Base-by-base conservation (phyloP, 805 yeast species). In the Saccharomycopsis fodiens region DNA sequence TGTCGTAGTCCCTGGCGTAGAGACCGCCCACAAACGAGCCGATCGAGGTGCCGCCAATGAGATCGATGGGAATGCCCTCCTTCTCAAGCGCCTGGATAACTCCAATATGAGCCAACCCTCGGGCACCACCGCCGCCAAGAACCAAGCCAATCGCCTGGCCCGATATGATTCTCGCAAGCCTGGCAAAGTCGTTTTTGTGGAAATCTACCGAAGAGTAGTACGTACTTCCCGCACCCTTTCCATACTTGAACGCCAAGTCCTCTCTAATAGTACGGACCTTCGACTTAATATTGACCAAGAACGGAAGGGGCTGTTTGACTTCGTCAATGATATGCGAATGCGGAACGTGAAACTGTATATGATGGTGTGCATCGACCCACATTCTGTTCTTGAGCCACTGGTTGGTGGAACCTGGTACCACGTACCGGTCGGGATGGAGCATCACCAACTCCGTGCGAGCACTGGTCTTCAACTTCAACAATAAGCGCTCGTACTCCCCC, bases 41-140 rank as follows among this genome's bases (percentile, higher is more conserved):
- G 44, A 91, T 91, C 0, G 97, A 89, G 0, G 98, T 91, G 2
- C 98, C 98, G 1, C 98, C 98, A 42, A 91, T 76, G 50, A 89
- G 68, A 63, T 91, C 98, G 31, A 93, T 80, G 0, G 98, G 98
- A 12, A 91, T 84, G 0, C 97, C 97, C 45, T 79, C 78, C 52
- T 85, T 94, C 60, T 91, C 97, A 7, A 91, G 65, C 0, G 97
- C 96, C 42, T 79, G 77, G n/a, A 91, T 75, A 2, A 93, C 82
- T 3, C 98, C 98, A 35, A 91, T 70, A 60, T 91, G 98, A 12
- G 96, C 76, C 12, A 91, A 71, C 1, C 98, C 98, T 54, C 97
- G 71, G 0, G 97, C 96, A 36, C 98, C 98, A 35, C 98, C 98
- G 12, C 98, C 98, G 4, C 98, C 98, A 3, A 91, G 68, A 4